These are phyloP conservation scores for Maudiozyma turicensis DNA, from an alignment of 805 yeast genomes.

Conservation along the genomic window DNA sequence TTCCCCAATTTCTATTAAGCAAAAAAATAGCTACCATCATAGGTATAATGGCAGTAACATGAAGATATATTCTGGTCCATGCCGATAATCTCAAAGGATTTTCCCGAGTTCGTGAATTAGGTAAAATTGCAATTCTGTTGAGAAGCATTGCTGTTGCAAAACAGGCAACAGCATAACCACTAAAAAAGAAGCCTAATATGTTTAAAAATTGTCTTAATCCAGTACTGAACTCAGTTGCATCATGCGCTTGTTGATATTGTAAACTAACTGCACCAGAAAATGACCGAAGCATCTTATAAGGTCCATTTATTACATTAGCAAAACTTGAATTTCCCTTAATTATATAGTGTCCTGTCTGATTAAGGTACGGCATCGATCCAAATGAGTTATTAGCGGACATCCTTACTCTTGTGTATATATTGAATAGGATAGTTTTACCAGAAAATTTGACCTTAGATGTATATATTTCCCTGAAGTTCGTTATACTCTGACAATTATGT, in stretches of 20 bases:
- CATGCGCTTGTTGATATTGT: slow-evolving; percentile 17
- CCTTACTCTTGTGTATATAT: neutral
- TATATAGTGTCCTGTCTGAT: slow-evolving; percentile 14
- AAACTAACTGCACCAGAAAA: slow-evolving; percentile 9
- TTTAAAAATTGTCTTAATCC: neutral
- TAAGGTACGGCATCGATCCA: slow-evolving; percentile 14
- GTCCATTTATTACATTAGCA: slow-evolving; percentile 8
- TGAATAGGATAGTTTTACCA: neutral
- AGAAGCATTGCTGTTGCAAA: slow-evolving; percentile 49
- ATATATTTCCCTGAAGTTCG: too few relatives aligned
- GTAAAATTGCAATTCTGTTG: slow-evolving; percentile 45
- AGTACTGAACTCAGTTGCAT: slow-evolving; percentile 3
- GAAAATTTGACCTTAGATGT: too few relatives aligned
- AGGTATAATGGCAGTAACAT: slow-evolving; percentile 13
- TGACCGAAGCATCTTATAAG: slow-evolving; percentile 11
- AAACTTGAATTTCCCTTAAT: slow-evolving; percentile 10
- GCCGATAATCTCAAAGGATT: slow-evolving; percentile 5
- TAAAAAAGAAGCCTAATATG: slow-evolving; percentile 35
- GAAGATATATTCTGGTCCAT: slow-evolving; percentile 29
- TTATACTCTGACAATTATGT: too few relatives aligned
- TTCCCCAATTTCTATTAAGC: neutral
- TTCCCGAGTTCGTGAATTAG: slow-evolving; percentile 1
- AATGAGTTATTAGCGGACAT: neutral
- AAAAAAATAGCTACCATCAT: slow-evolving; percentile 15
- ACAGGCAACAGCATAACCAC: slow-evolving; percentile 44